Evolutionary conservation across 2,329 filamentous ascomycete species (phyloP), one percentile per base, ranked within the genome.

Genomic region (Cercospora canescens): DNA sequence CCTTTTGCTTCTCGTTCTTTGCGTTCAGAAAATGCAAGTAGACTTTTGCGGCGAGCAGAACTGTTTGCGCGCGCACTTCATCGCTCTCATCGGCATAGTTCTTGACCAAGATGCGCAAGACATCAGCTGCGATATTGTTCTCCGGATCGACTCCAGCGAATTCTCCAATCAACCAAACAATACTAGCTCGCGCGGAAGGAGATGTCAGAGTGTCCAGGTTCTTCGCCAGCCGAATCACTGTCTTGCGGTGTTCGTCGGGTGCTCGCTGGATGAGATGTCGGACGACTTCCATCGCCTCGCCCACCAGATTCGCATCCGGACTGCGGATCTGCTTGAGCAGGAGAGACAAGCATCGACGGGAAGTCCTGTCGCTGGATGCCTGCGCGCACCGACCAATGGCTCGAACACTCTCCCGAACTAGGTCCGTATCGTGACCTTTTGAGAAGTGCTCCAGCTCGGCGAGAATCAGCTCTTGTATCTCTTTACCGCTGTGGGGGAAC

Each of bases 91-190:
- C 88, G 1, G 89, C 84, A 75, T 98, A 99, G 18, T 89, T 90
- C 77, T 93, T 94, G 52, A 93, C 86, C 2, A 99, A 81, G 50
- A 98, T 94, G 7, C 95, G 88, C 35, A 98, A 82, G 6, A 98
- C 93, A 74, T 99, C 95, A 0, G 94, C 89, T 0, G 95, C 95
- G 67, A 99, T 94, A 73, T 96, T 96, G 76, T 95, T 89, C 66
- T 94, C 89, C 9, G 68, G 60, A 35, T 89, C 87, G 63, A 93
- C 88, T 0, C 93, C 92, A 0, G 94, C 88, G 73, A 96, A 98
- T 78, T 99, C 95, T 54, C 95, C 95, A 0, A 98, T 94, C 0
- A 99, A 87, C 95, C 95, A 99, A 72, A 99, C 91, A 69, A 99
- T 97, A 58, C 92, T 97, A 3, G 95, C 95, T 70, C 95, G 87